Base-by-base conservation (phyloP, 805 yeast genomes). In the Wickerhamiella hasegawae region DNA sequence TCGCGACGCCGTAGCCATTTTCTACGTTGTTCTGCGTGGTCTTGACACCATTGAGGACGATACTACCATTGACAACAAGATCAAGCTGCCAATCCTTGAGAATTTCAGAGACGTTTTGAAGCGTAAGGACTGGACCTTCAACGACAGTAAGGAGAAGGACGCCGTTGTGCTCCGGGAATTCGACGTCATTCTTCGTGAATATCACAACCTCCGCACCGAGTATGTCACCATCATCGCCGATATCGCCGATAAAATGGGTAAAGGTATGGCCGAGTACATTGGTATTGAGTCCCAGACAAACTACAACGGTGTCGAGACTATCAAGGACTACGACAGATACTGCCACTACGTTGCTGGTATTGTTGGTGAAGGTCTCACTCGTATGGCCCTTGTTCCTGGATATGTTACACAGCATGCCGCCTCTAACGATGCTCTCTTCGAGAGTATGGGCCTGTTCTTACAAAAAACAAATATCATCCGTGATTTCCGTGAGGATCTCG, bases 291-390 rank as follows among this genome's bases (percentile, higher is more conserved):
- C 76, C 42, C 47, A 48, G 31, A 81, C 81, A 61, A 83, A 82
- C 54, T 53, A 69, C 45, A 71, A 72, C 41, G 97, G 97, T 2
- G 75, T 90, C 32, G 62, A 62, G 33, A 82, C 95, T 1, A 54
- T 80, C 31, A 63, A 68, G 41, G 97, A 84, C 52, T 90, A 79
- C 54, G 85, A 90, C 53, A 64, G 77, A 41, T 90, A 90, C 63
- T 90, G 99, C 59, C 85, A 85, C 59, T 82, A 85, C 51, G 99
- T 90, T 40, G 98, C 99, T 1, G 99, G 98, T 2, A 65, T 90
- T 35, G 97, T 90, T 28, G 98, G 99, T 38, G 95, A 84, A 52
- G 98, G 98, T 3, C 65, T 84, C 46, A 84, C 97, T 9, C 70
- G 78, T 42, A 63, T 90, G 57, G 71, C 83, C 48, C 76, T 80